phyloP scores from a whole-genome alignment of 805 yeast genomes.

The Schwanniomyces sp. region DNA sequence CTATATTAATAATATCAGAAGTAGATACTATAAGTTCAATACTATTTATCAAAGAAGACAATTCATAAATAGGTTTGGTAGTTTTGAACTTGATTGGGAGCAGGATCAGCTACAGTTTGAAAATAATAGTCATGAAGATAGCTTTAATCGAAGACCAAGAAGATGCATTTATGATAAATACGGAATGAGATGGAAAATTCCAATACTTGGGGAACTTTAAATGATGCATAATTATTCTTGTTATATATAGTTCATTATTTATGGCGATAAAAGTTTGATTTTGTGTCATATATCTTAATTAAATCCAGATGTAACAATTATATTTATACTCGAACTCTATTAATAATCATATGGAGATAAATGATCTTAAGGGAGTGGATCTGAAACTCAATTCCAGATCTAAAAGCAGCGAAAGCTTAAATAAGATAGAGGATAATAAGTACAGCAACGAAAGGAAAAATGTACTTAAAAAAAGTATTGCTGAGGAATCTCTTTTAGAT shows the following conservation, averaged over 20 bases:
- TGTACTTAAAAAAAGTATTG: background rate
- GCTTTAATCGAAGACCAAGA: slow-evolving; percentile 2
- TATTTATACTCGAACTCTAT: too few species aligned
- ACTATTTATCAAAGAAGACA: slow-evolving; percentile 43
- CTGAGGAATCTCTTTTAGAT: background rate
- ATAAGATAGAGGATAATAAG: background rate
- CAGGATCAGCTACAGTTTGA: slow-evolving; percentile 12
- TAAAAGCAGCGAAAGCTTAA: background rate
- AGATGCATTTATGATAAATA: slow-evolving; percentile 33
- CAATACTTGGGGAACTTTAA: slow-evolving; percentile 37
- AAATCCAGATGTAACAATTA: too few species aligned
- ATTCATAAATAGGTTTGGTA: slow-evolving; percentile 42
- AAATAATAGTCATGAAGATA: slow-evolving; percentile 5
- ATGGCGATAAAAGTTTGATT: background rate
- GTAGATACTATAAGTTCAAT: slow-evolving; percentile 37
- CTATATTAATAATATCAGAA: slow-evolving; percentile 28
- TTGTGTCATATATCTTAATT: background rate
- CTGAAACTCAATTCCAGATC: background rate
- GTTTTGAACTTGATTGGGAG: slow-evolving; percentile 32
- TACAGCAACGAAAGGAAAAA: background rate
- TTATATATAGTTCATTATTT: background rate
- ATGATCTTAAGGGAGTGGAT: background rate
- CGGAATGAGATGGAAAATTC: slow-evolving; percentile 45
- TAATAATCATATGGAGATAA: background rate
- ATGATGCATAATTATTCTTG: background rate